Conservation (phyloP, 352 stramenopile species). For the Phytophthora pluvialis region DNA sequence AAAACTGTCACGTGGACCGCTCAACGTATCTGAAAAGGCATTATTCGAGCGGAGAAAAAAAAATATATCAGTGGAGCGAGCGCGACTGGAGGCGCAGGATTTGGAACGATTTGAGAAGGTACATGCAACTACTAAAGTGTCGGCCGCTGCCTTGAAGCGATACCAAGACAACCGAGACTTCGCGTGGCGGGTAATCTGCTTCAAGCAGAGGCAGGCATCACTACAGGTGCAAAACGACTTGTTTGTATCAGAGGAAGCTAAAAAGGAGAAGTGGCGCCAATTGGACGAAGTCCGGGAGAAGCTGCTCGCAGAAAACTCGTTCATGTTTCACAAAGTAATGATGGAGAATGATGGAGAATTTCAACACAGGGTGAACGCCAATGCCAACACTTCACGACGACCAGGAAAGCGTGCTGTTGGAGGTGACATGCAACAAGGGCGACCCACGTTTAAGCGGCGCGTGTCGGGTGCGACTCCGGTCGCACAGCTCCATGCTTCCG, state of each 20-base stretch:
- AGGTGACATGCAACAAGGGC: background rate
- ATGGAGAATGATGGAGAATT: background rate
- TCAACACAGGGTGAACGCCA: background rate
- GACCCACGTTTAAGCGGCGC: slow-evolving; percentile 1
- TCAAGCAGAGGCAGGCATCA: slow-evolving; percentile 17
- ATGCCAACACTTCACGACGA: background rate
- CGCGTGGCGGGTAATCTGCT: slow-evolving; percentile 16
- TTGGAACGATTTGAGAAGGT: slow-evolving; percentile 28
- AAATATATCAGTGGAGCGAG: slow-evolving; percentile 6
- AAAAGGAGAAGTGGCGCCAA: slow-evolving; percentile 1
- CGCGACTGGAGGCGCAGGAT: slow-evolving; percentile 15
- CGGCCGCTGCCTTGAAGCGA: slow-evolving; percentile 2
- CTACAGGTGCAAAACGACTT: slow-evolving; percentile 13
- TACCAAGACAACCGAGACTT: slow-evolving; percentile 27
- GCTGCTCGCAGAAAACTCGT: slow-evolving; percentile 14
- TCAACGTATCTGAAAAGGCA: background rate
- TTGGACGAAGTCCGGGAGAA: slow-evolving; percentile 18
- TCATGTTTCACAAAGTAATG: slow-evolving; percentile 35
- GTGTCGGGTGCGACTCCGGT: background rate
- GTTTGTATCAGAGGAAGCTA: slow-evolving; percentile 6
- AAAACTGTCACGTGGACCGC: background rate
- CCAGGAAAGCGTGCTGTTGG: slow-evolving; percentile 5
- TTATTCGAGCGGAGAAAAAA: slow-evolving; percentile 11
- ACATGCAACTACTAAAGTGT: slow-evolving; percentile 10
- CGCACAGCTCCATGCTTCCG: background rate